Percentiles rank a stretch among this genome's conserved stretches.
phyloP scores from a whole-genome alignment of 1,139 yeast genomes.

The Lodderomyces beijingensis region DNA sequence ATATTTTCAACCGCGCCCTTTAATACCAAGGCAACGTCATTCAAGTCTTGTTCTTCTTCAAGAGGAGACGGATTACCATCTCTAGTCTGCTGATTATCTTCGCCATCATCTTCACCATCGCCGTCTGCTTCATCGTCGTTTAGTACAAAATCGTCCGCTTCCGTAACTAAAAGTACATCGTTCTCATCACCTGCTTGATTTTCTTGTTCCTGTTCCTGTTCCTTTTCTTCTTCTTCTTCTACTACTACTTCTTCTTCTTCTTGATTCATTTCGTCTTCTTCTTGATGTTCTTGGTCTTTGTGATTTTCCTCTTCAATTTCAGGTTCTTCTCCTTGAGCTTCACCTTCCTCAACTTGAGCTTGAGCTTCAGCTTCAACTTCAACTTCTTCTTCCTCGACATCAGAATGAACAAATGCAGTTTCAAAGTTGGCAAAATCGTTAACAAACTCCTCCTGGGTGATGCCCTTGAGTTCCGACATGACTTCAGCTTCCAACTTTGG shows the following conservation, averaged over 20 bases:
- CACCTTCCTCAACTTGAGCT: slow-evolving; percentile 11
- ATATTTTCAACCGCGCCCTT: neutral
- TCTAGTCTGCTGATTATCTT: slow-evolving; percentile 12
- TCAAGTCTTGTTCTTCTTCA: slow-evolving; percentile 3
- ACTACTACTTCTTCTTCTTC: slow-evolving; percentile 16
- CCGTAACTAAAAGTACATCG: slow-evolving; percentile 1
- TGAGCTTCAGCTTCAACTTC: neutral
- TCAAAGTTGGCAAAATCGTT: slow-evolving; percentile 30
- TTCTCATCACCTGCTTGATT: slow-evolving; percentile 9
- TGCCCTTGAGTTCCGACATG: slow-evolving; percentile 17
- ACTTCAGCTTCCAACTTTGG: slow-evolving; percentile 20
- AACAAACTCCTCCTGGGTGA: slow-evolving; percentile 28
- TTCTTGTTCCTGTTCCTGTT: slow-evolving; percentile 19
- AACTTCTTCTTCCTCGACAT: neutral
- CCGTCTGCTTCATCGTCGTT: slow-evolving; percentile 6
- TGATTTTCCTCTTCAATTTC: slow-evolving; percentile 12
- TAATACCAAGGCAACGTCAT: slow-evolving; percentile 1
- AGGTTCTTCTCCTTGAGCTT: slow-evolving; percentile 13
- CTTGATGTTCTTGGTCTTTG: slow-evolving; percentile 3
- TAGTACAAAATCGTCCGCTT: neutral
- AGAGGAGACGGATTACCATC: slow-evolving; percentile 7
- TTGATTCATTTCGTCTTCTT: slow-evolving; percentile 15
- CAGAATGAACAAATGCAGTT: too few species aligned
- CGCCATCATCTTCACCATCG: slow-evolving; percentile 14
- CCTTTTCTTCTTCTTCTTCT: slow-evolving; percentile 15